Base-by-base conservation (phyloP, 2,329 filamentous ascomycete species). In the Westerdykella sp. region DNA sequence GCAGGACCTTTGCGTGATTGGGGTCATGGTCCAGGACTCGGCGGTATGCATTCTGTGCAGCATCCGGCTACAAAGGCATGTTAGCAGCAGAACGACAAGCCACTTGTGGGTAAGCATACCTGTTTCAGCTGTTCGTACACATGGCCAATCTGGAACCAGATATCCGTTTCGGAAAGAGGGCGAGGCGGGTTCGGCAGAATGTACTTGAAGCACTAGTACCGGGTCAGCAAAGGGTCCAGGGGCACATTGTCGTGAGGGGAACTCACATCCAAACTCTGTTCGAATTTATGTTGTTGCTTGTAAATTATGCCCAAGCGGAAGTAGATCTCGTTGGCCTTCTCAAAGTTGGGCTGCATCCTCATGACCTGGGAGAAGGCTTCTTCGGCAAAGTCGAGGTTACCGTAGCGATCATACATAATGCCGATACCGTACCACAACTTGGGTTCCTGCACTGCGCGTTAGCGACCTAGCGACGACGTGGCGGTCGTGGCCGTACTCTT, bases 121-220 rank as follows among this genome's bases (percentile, higher is more conserved):
- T 98, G 93, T 76, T 97, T 97, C 69, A 97, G 91, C 62, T 97
- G 93, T 65, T 98, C 93, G 60, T 98, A 90, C 39, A 98, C 93
- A 67, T 98, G 93, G 21, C 93, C 93, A 62, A 98, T 97, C 69
- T 98, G 93, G 73, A 98, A 98, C 91, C 91, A 97, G 47, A 98
- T 98, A 58, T 98, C 93, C 67, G 97, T 91, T 66, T 97, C 90
- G 0, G 90, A 96, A 56, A 98, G 69, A 2, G 93, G 93, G 4
- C 87, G 83, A 3, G 93, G 93, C 22, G 93, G 91, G 41, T 95
- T 90, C 54, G 80, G 85, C 50, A 97, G 90, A 55, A 98, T 98
- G 65, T 95, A 97, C 69, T 93, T 93, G 74, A 98, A 98, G 74
- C 93, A 97, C 87, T 96, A 40, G 7, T n/a, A 15, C 1, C 15